Percentiles rank a stretch among this genome's conserved stretches.
These are phyloP conservation scores for Saccharomyces hybrid DNA, from an alignment of 1,139 yeast genomes.

Conservation along the genomic window DNA sequence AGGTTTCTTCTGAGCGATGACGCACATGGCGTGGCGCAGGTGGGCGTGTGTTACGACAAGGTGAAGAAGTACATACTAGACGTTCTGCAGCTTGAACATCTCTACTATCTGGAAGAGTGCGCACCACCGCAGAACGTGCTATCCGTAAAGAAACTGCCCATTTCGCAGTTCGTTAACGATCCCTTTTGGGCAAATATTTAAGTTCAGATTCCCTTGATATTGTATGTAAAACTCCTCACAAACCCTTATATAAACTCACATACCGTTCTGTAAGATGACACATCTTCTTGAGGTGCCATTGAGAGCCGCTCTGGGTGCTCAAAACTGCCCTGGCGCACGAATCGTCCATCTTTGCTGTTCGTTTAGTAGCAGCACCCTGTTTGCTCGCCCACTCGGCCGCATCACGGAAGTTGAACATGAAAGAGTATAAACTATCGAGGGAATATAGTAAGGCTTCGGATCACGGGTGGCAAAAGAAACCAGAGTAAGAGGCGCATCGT, in stretches of 20 bases:
- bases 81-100: slow-evolving; percentile 36
- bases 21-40: slow-evolving; percentile 70
- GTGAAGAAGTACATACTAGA: slow-evolving; percentile 46
- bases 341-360: background rate
- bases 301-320: background rate
- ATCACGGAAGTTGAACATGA: background rate
- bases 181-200: slow-evolving; percentile 21
- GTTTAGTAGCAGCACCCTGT: background rate
- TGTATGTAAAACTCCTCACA: background rate
- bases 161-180: slow-evolving; percentile 16
- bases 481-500: background rate
- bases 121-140: background rate
- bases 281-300: slow-evolving; percentile 23
- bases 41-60: slow-evolving; percentile 68
- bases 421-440: background rate
- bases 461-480: background rate
- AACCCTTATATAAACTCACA: background rate
- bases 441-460: background rate
- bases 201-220: background rate
- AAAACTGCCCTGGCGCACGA: background rate
- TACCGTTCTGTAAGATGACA: background rate
- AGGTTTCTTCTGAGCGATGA: slow-evolving; percentile 86
- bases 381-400: background rate
- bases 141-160: slow-evolving; percentile 6
- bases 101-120: slow-evolving; percentile 46